Evolutionary conservation across 495 filamentous ascomycete genomes (phyloP), one percentile per base, ranked within the genome.

Genomic region (Penicillium lagena): DNA sequence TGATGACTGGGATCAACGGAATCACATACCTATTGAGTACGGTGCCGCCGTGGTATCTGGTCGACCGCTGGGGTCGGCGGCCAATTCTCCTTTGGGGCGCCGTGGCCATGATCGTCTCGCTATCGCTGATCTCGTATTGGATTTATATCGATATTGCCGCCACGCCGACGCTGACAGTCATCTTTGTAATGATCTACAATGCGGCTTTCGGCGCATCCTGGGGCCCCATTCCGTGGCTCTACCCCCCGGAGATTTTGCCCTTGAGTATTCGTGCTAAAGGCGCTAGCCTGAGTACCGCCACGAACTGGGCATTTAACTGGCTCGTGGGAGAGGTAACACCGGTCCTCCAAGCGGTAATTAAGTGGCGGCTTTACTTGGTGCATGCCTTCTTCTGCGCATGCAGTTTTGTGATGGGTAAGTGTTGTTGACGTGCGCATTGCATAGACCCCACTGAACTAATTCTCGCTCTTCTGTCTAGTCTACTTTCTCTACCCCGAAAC

Each of bases 281-380:
- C 47, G 94, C 93, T 39, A 96, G 90, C 71, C 70, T 98, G 54
- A 97, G 93, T 46, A 98, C 93, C 1, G 93, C 93, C 13, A 78
- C 90, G 8, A 98, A 98, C 59, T 98, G 94, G 94, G 89, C 91
- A 4, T 97, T 93, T 68, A 98, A 98, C 59, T 98, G 89, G 86
- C 74, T 97, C 6, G 94, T 97, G 27, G 94, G 93, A 35, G 85
- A 90, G 62, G 78, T 97, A 69, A 98, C 93, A 7, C 93, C 93
- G 2, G 78, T 97, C 47, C 71, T 97, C 35, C 93, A 97, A 63
- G 87, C 88, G 46, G 78, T 72, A 64, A 96, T 98, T 46, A 80
- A 81, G 49, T 97, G 93, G 94, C 80, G 90, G 37, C 67, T 98
- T 39, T 98, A 98, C 54, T 73, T 98, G 28, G 68, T 98, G 2